Base-by-base conservation (phyloP, 495 filamentous ascomycete genomes). In the Podospora pseudopauciseta region DNA sequence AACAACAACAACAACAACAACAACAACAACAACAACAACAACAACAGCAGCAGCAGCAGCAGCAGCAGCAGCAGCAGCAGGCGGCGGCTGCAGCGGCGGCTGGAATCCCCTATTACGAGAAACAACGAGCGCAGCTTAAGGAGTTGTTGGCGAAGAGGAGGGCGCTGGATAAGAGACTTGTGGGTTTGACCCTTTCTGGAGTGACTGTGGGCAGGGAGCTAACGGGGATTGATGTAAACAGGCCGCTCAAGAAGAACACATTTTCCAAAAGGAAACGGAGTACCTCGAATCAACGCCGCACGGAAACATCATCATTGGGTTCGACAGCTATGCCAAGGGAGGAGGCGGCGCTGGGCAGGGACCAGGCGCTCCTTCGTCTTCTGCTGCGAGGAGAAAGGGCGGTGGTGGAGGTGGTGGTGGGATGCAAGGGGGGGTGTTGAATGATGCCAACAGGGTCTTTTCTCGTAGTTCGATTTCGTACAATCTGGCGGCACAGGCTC, bases 311-410 rank as follows among this genome's bases (percentile, higher is more conserved):
- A 93, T 99, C 80, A 91, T 89, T 69, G 95, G 95, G 55, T 99
- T 98, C 79, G 95, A 99, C 76, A 94, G 91, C 71, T 98, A 97
- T 79, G 94, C 97, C 81, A 99, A 99, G 76, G 92, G 92, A 19
- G 30, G 27, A 39, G 15, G 39, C 15, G 39, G 39, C 39, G 39
- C 39, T 49, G 39, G 39, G 9, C 39, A 49, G 39, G 39, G 39
- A 49, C 6, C 39, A 49, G 39, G 39, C 39, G 5, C 61, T 6
- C 32, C 61, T 16, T n/a, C 34, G 27, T 18, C 61, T 16, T 28
- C 61, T 39, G 61, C 32, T 19, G 61, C 61, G 2, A 3, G 59
- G 23, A 63, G 34, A n/a, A 63, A 63, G 32, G 34, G 30, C 5
- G 61, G 59, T 61, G 59, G 59, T 9, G 59, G 27, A 4, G 59